Evolutionary conservation across 495 filamentous ascomycete genomes (phyloP).

Genomic region (Podospora conica): DNA sequence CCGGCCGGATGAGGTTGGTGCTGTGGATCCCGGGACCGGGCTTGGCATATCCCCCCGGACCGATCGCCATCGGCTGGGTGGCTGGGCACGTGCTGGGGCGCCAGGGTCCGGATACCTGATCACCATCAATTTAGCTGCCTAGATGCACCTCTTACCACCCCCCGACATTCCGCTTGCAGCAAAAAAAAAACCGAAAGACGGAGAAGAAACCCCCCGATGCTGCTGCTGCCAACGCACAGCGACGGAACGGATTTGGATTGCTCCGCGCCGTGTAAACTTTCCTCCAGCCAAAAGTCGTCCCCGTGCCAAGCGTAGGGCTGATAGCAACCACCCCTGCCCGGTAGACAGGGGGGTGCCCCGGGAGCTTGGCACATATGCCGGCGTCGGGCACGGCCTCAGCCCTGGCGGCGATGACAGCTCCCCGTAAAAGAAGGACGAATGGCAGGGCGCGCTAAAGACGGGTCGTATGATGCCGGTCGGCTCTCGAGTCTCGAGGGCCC

Average conservation of each 20-base stretch:
- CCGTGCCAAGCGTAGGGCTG: not conserved
- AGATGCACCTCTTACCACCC: not conserved
- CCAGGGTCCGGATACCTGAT: too few relatives aligned
- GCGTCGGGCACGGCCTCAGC: not conserved
- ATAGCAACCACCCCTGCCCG: not conserved
- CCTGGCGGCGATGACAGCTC: not conserved
- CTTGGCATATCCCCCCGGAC: not conserved
- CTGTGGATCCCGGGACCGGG: not conserved
- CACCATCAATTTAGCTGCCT: not conserved
- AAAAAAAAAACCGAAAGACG: not conserved
- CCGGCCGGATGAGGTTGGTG: not conserved
- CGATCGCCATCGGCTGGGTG: too few relatives aligned
- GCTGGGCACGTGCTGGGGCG: too few relatives aligned
- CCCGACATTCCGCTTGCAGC: not conserved
- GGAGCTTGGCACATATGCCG: too few relatives aligned
- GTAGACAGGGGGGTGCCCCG: too few relatives aligned
- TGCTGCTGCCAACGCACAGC: not conserved
- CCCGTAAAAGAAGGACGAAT: not conserved
- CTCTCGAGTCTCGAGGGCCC: too few relatives aligned
- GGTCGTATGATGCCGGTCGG: not conserved
- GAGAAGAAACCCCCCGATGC: not conserved
- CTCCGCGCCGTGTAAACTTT: not conserved
- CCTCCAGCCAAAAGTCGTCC: too few relatives aligned
- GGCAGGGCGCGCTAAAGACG: not conserved
- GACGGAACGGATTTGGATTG: not conserved